Evolutionary conservation across 495 filamentous ascomycete genomes (phyloP), one percentile per base, ranked within the genome.

Genomic region (Podospora pseudoanserina): DNA sequence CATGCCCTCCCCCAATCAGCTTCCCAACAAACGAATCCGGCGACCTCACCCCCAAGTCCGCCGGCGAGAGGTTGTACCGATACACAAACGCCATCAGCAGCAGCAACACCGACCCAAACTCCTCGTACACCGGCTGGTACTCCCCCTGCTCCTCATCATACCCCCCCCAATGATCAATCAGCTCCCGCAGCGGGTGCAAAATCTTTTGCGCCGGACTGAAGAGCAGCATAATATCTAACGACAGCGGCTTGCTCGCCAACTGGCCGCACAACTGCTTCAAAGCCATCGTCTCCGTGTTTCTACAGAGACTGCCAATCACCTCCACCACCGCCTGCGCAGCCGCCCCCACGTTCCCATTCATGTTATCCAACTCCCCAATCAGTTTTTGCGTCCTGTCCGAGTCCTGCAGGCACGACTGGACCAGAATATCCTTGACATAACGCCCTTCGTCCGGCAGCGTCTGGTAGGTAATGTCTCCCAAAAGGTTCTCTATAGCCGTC

Each of bases 101-200:
- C 3, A 98, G 85, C 6, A 98, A 81, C 18, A 97, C 90, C 56
- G 91, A 91, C 0, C 93, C 92, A 68, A 98, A 99, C 68, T 99
- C 96, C 70, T 98, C 94, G 73, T 98, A 98, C 1, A 97, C 91
- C 0, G 94, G 95, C 74, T 97, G 94, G 72, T 95, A 95, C 75
- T 99, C 95, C 49, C 89, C 89, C 82, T 96, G 92, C 65, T 97
- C 94, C 70, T 96, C 94, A 68, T 97, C 94, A 78, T 94, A 96
- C 19, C 86, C 74, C 2, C 68, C 84, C 95, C 94, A 99, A 60
- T 88, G 87, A 77, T 98, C 93, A 9, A 99, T 80, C 9, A 97
- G 79, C 34, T 89, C 84, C 73, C 93, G 97, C 15, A 99, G 80
- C 19, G 95, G 94, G 65, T 92, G 88, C 3, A 98, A 78, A 20